Base-by-base conservation (phyloP, 768 basidiomycete species). In the Leccinum uliginosum region DNA sequence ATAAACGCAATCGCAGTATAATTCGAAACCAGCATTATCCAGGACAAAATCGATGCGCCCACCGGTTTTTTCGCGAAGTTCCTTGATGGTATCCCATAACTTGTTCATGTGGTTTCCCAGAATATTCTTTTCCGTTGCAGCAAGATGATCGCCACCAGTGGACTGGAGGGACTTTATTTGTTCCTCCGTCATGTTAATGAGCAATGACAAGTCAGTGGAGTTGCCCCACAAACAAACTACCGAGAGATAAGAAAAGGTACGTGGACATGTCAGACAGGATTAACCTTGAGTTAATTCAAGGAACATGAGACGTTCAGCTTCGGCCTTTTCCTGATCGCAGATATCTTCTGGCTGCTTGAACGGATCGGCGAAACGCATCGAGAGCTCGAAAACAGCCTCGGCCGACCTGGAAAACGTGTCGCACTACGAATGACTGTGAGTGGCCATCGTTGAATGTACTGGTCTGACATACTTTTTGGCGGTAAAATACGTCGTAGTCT, bases 121-220 rank as follows among this genome's bases (percentile, higher is more conserved):
- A 61, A 97, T 97, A 64, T 97, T 97, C 76, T 95, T 94, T 74
- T 96, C 93, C 2, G 95, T 94, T 2, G 93, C 91, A 3, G 94
- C 94, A 46, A 98, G 85, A 59, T 92, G 85, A 47, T 93, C 95
- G n/a, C 93, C 93, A 11, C 94, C 95, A 17, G 94, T 96, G 14
- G 93, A 94, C 69, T 98, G 95, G n/a, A 97, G 80, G 47, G 87
- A 83, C 71, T 93, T 94, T 75, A 98, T 97, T 71, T 97, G 94
- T 29, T 97, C 94, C 73, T 98, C 95, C 7, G 90, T 90, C 94
- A 97, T 96, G 74, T 98, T 92, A 72, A 97, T 98, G 57, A 97
- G 79, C 35, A 98, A 80, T 3, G 93, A 96, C 50, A 97, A 78
- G 73, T 97, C 95, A 50, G 95, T 98, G 9, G 94, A 93, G 74